Evolutionary conservation across 2,329 filamentous ascomycete genomes (phyloP).

Genomic region (Coniochaeta prunicola): DNA sequence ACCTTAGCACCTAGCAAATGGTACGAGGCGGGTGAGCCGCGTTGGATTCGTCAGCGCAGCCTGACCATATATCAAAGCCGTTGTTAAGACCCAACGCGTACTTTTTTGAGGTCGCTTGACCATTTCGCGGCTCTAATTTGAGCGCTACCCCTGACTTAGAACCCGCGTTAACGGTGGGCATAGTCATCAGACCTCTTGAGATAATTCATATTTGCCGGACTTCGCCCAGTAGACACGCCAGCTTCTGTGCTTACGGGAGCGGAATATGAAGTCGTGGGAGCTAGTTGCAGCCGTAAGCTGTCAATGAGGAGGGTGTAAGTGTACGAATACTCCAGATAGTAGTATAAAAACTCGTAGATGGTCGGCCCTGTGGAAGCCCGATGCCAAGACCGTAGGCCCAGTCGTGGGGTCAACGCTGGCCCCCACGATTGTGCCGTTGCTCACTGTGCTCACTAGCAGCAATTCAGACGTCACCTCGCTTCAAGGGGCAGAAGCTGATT

Average conservation of each 20-base stretch:
- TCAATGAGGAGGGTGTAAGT: not conserved
- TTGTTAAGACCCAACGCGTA: not conserved
- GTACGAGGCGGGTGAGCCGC: not conserved
- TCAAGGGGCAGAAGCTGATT: not conserved
- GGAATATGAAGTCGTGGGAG: not conserved
- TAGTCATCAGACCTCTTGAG: not conserved
- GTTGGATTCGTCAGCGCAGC: not conserved
- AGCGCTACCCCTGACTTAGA: not conserved
- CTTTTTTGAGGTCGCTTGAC: not conserved
- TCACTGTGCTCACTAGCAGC: not conserved
- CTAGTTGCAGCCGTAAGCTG: not conserved
- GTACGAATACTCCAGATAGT: not conserved
- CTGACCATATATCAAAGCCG: not conserved
- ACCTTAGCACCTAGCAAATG: not conserved
- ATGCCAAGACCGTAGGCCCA: not conserved
- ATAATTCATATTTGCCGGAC: not conserved
- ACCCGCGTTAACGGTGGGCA: not conserved
- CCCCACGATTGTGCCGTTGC: not conserved
- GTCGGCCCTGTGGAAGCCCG: not conserved
- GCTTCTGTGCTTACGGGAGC: too few relatives aligned
- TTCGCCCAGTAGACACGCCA: not conserved
- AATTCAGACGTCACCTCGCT: constrained; percentile 1
- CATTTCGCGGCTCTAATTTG: not conserved
- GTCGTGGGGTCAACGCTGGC: not conserved
- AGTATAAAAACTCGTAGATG: not conserved